Percentiles rank a stretch among this genome's conserved stretches.
phyloP scores from a whole-genome alignment of 140 eudicot species.

The Ambrosia hybrid region DNA sequence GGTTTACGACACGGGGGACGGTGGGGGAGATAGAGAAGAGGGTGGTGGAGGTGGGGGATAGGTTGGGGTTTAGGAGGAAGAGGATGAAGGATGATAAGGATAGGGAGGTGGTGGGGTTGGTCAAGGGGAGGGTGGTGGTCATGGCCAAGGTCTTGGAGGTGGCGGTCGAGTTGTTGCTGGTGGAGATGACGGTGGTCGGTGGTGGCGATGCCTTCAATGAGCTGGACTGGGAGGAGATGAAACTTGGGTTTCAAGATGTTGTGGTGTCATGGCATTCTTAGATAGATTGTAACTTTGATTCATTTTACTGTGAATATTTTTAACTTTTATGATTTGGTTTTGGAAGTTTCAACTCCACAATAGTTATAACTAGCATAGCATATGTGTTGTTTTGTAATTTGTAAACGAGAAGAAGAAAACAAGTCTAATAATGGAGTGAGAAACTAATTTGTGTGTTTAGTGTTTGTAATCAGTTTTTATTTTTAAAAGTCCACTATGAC shows the following conservation, averaged over 20 bases:
- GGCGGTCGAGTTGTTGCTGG: conserved; percentile 45
- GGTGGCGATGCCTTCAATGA: conserved; percentile 52
- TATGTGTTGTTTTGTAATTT: neutral
- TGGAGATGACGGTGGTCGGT: conserved; percentile 41
- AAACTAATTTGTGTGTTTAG: neutral
- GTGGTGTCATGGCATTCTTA: conserved; percentile 47
- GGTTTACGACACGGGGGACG: conserved; percentile 45
- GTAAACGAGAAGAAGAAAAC: neutral
- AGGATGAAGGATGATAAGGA: conserved; percentile 41
- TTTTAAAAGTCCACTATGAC: no score
- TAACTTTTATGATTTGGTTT: neutral
- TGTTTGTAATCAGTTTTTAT: neutral
- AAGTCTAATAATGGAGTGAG: conserved; percentile 28
- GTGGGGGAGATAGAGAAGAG: conserved; percentile 50
- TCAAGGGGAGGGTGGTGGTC: conserved; percentile 51
- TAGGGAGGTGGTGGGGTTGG: conserved; percentile 39
- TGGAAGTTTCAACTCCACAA: neutral
- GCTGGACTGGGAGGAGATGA: conserved; percentile 66
- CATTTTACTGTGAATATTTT: conserved; percentile 23
- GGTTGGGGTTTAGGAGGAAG: conserved; percentile 51
- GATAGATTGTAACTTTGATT: conserved; percentile 3
- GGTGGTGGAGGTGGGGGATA: conserved; percentile 48
- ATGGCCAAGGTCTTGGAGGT: conserved; percentile 42
- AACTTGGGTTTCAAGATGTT: conserved; percentile 53
- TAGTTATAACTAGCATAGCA: neutral